Base-by-base conservation (phyloP, 441 rosid species). In the Omphalea diandra region DNA sequence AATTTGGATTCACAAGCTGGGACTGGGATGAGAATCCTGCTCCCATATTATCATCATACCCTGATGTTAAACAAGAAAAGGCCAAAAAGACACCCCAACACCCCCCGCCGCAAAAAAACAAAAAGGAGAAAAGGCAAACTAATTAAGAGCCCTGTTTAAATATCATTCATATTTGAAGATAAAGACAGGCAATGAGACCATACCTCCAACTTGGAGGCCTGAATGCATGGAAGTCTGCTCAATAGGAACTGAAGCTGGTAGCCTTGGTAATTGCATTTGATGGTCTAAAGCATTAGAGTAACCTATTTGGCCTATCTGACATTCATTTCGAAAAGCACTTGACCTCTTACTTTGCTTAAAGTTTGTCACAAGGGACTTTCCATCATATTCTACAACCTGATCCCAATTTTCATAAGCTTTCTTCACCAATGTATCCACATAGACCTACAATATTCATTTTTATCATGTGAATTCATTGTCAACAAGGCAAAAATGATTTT, bases 391-490 rank as follows among this genome's bases (percentile, higher is more conserved):
- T 67, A 93, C 71, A 44, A 91, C 99, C 72, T 81, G 82, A 79
- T 72, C 77, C 99, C 99, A 96, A 71, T 91, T 88, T 1, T 93
- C 99, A 85, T 96, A 96, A 38, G 99, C 99, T 80, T 90, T 93
- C 87, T 91, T 96, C 83, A 96, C 89, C 77, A 87, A 76, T 15
- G 91, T 67, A 80, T 96, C 99, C 40, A 96, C 97, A 81, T 80
- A 91, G 26, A 93, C 73, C 99, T 96, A 88, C 76, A 86, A 49
- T 63, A 80, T 77, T 20, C 65, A 57, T 12, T 41, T 64, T 49
- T 11, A 17, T 22, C 26, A 9, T 38, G 47, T 32, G 3, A 59
- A 26, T 0, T 40, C 33, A 40, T 24, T 26, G 12, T 20, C 6
- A 20, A 24, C 8, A 33, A 32, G 7, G 32, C 1, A n/a, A n/a